Percentiles rank a stretch among this genome's conserved stretches.
Evolutionary conservation across 495 filamentous ascomycete genomes (phyloP).

Genomic region (Staphylotrichum tortipilum): DNA sequence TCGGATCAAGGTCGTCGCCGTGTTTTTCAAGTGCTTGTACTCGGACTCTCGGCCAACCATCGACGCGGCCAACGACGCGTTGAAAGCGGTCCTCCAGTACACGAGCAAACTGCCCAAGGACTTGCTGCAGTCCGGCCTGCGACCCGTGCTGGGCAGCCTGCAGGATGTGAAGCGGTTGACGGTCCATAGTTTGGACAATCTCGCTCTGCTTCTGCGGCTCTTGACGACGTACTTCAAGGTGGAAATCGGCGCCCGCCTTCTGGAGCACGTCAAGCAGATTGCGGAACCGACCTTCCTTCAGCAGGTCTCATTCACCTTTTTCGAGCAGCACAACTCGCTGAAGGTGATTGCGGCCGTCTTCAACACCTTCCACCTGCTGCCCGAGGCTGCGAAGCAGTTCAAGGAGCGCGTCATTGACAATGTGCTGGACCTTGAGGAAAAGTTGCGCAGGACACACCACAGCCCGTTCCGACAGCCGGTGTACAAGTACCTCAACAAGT

Average conservation of each 20-base stretch:
- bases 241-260: slow-evolving; percentile 81
- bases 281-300: slow-evolving; percentile 73
- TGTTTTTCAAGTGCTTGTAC: slow-evolving; percentile 97
- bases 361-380: slow-evolving; percentile 92
- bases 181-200: slow-evolving; percentile 80
- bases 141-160: slow-evolving; percentile 89
- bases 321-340: slow-evolving; percentile 86
- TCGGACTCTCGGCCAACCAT: slow-evolving; percentile 86
- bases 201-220: slow-evolving; percentile 78
- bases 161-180: slow-evolving; percentile 88
- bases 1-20: slow-evolving; percentile 74
- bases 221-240: slow-evolving; percentile 99
- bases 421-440: slow-evolving; percentile 78
- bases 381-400: slow-evolving; percentile 79
- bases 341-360: slow-evolving; percentile 89
- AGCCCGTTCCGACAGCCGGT: slow-evolving; percentile 88
- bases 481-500: slow-evolving; percentile 90
- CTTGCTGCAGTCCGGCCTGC: slow-evolving; percentile 83
- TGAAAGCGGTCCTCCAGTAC: slow-evolving; percentile 75
- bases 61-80: slow-evolving; percentile 81
- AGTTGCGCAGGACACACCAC: slow-evolving; percentile 78
- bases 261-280: slow-evolving; percentile 88
- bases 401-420: slow-evolving; percentile 82
- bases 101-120: slow-evolving; percentile 93
- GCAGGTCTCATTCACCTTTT: slow-evolving; percentile 83